Percentiles rank a stretch among this genome's conserved stretches.
Evolutionary conservation across 129 eudicot genomes (phyloP).

Genomic region (Flaveria ramosissima): DNA sequence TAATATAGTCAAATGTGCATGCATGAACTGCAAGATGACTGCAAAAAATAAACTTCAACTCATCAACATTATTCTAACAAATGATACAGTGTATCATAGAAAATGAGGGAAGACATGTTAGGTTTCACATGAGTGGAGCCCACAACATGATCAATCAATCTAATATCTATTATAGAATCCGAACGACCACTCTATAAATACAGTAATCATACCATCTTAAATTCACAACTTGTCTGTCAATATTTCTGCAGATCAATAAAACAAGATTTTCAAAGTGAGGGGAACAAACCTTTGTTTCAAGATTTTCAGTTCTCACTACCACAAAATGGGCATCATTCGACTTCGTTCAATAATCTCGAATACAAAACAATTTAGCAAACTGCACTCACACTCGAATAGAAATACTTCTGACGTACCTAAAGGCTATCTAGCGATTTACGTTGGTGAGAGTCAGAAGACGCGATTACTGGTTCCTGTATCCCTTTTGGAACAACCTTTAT

Average conservation of each 20-base stretch:
- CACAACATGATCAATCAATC: slow-evolving; percentile 18
- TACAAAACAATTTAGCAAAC: slow-evolving; percentile 32
- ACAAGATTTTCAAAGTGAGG: background rate
- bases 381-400: slow-evolving; percentile 23
- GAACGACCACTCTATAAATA: slow-evolving; percentile 20
- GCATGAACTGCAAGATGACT: too few species aligned
- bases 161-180: background rate
- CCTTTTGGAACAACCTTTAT: slow-evolving; percentile 49
- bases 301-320: background rate
- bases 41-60: too few species aligned
- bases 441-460: slow-evolving; percentile 51
- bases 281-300: background rate
- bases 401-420: slow-evolving; percentile 40
- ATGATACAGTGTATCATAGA: too few species aligned
- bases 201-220: background rate
- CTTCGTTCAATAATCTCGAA: slow-evolving; percentile 31
- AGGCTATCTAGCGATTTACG: slow-evolving; percentile 57
- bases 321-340: slow-evolving; percentile 29
- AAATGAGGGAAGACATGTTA: slow-evolving; percentile 18
- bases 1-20: too few species aligned
- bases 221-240: background rate
- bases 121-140: slow-evolving; percentile 33
- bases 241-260: background rate
- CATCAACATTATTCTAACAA: too few species aligned
- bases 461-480: slow-evolving; percentile 56